phyloP scores from a whole-genome alignment of 2,329 filamentous ascomycete genomes.

The Penicillium sp. region DNA sequence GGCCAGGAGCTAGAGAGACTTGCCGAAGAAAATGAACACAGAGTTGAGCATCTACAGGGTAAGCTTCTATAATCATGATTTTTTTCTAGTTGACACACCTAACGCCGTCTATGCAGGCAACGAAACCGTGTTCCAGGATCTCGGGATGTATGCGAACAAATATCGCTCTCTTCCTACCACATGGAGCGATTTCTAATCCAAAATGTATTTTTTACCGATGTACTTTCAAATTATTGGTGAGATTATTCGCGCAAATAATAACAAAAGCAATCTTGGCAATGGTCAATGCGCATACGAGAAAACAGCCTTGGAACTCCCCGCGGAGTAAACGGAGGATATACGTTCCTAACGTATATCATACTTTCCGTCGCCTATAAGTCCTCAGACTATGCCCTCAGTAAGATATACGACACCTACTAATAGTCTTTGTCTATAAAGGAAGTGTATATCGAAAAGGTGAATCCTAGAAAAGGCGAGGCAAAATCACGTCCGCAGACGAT shows the following conservation, averaged over 20 bases:
- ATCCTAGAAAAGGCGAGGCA: too few species aligned
- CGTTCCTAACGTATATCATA: background rate
- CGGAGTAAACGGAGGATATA: constrained; percentile 2
- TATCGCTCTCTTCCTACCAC: constrained; percentile 65
- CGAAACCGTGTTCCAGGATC: constrained; percentile 60
- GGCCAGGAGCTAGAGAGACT: constrained; percentile 72
- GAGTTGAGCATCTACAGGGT: constrained; percentile 62
- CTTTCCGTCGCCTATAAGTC: too few species aligned
- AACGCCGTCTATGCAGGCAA: constrained; percentile 45
- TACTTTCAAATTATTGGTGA: background rate
- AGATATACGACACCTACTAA: too few species aligned
- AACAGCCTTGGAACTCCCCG: background rate
- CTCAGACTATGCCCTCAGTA: too few species aligned
- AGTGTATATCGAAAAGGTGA: too few species aligned
- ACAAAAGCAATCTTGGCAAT: background rate
- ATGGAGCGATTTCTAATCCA: constrained; percentile 43
- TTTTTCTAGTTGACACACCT: background rate
- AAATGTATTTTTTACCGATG: background rate
- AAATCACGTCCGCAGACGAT: too few species aligned
- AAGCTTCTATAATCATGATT: constrained; percentile 12
- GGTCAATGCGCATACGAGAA: too few species aligned
- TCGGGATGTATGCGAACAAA: constrained; percentile 59
- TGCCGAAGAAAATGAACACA: constrained; percentile 70
- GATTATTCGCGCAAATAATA: background rate
- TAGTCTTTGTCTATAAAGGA: too few species aligned